Conservation (phyloP, 2,329 filamentous ascomycete genomes). For the Colletotrichum orbiculare region DNA sequence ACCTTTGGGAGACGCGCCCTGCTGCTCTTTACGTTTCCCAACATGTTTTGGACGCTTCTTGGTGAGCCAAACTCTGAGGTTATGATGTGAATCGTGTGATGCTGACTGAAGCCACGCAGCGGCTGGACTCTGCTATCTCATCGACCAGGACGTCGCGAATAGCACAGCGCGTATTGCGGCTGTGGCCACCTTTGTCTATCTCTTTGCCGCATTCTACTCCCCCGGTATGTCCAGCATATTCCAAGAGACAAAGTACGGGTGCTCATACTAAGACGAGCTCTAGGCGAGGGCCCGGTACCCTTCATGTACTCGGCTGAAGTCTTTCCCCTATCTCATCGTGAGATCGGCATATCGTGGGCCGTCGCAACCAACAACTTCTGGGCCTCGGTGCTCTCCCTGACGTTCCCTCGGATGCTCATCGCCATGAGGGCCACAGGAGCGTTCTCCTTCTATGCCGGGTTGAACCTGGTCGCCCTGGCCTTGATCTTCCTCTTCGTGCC, state of each 20-base stretch:
- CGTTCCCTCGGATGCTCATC: conserved; percentile 61
- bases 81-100: not conserved
- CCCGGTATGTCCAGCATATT: conserved; percentile 53
- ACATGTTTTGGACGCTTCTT: conserved; percentile 72
- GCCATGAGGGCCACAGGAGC: conserved; percentile 49
- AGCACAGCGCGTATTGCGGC: conserved; percentile 60
- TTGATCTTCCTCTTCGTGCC: conserved; percentile 62
- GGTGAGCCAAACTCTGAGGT: conserved; percentile 38
- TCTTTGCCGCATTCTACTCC: conserved; percentile 75
- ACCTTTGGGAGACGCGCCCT: conserved; percentile 72
- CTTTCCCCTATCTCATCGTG: conserved; percentile 72
- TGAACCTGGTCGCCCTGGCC: conserved; percentile 57
- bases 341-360: conserved; percentile 72
- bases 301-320: conserved; percentile 73
- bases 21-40: conserved; percentile 73
- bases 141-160: conserved; percentile 43
- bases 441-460: conserved; percentile 58
- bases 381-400: conserved; percentile 61
- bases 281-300: conserved; percentile 67
- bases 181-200: conserved; percentile 71
- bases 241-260: not conserved
- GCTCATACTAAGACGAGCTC: not conserved
- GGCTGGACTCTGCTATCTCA: conserved; percentile 52
- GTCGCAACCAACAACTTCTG: conserved; percentile 70
- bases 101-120: conserved; percentile 37